Evolutionary conservation across 352 stramenopile genomes (phyloP), one percentile per base, ranked within the genome.

Genomic region (Globisporangium spinosum): DNA sequence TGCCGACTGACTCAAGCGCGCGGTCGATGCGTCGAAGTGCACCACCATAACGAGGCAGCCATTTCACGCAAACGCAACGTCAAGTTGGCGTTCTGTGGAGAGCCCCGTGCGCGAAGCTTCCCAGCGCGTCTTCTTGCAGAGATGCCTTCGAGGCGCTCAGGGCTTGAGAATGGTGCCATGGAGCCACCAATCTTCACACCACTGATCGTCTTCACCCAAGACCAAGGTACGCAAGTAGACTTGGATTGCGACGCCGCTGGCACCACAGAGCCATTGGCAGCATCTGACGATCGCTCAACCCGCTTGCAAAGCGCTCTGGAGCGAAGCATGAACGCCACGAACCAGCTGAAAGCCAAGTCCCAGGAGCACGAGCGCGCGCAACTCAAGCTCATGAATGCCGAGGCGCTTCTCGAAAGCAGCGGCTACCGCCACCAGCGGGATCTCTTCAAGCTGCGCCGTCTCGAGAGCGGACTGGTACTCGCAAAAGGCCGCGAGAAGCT

Each of bases 281-380:
- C 43, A 6, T 40, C 62, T 2, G 57, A 65, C 9, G 55, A 40
- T 7, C 68, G 63, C 9, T 27, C 60, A 13, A 34, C 38, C 2
- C 62, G 72, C 3, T 70, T 89, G 6, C 66, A 68, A 10, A 75
- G 73, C 3, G 77, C 72, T 3, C 29, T 89, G 15, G 67, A 80
- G 20, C 58, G 79, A 5, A 85, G 72, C 25, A 69, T 91, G 47
- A 25, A 49, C 4, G 62, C 77, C 34, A 70, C 69, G 0, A 77
- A 69, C n/a, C 67, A 81, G 67, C 71, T 89, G 17, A 80, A 74
- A 47, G 23, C 13, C 40, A 87, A 83, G 56, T 75, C 71, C 0
- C 69, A 85, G 34, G 74, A 83, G n/a, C 69, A 67, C n/a, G 82
- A 90, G 51, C 71, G 64, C 1, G 51, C 79, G 27, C 70, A 60